A percentile compares a stretch with the other conserved stretches of the same genome.
phyloP scores from a whole-genome alignment of 1,284 basidiomycete species.

The Cutaneotrichosporon sp. region DNA sequence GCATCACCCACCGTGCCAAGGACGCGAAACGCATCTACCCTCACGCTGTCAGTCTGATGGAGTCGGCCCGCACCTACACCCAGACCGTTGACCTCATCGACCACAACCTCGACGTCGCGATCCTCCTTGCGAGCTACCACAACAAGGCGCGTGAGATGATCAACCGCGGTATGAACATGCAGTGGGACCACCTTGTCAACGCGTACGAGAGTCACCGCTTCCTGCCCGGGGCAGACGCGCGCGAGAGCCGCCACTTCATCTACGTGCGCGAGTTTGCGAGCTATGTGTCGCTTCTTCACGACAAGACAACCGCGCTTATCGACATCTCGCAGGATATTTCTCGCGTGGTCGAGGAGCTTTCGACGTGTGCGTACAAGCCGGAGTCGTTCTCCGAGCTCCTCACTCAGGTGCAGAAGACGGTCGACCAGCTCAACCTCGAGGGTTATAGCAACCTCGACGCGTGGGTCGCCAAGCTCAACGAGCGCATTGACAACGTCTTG shows the following conservation, averaged over 20 bases:
- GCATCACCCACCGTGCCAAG: constrained; percentile 93
- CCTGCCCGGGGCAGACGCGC: constrained; percentile 65
- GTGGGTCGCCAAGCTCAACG: constrained; percentile 88
- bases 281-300: constrained; percentile 83
- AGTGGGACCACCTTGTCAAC: constrained; percentile 96
- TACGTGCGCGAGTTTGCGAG: constrained; percentile 95
- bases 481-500: constrained; percentile 78
- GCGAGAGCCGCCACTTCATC: constrained; percentile 84
- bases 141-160: constrained; percentile 90
- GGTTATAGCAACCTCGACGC: constrained; percentile 97
- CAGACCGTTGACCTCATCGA: constrained; percentile 90
- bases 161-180: constrained; percentile 77
- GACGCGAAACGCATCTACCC: constrained; percentile 98
- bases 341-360: constrained; percentile 78
- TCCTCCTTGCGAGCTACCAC: constrained; percentile 87
- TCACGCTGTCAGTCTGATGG: constrained; percentile 97
- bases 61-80: constrained; percentile 93
- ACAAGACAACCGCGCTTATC: constrained; percentile 91
- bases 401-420: constrained; percentile 79
- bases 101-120: constrained; percentile 82
- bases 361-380: constrained; percentile 76
- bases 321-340: constrained; percentile 85
- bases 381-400: constrained; percentile 79
- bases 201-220: constrained; percentile 80
- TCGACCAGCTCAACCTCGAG: constrained; percentile 91